These are phyloP conservation scores for Colletotrichum ledebouriae DNA, from an alignment of 2,329 filamentous ascomycete species.

Conservation along the genomic window DNA sequence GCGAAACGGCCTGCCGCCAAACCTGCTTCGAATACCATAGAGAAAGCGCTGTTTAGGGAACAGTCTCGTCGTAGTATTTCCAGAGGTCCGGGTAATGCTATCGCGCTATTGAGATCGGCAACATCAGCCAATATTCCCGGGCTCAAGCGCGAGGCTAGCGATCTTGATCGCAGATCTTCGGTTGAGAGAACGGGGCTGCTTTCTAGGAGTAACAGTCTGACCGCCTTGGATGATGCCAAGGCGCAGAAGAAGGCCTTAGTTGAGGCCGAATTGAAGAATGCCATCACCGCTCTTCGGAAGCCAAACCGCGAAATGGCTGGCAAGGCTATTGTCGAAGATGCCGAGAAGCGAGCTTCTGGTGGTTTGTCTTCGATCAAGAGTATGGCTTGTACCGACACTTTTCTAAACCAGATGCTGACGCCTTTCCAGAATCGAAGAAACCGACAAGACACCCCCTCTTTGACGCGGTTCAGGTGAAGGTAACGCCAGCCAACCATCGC, in stretches of 20 bases:
- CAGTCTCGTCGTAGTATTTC: slow-evolving; percentile 67
- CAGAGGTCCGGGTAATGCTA: slow-evolving; percentile 68
- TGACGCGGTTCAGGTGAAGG: slow-evolving; percentile 65
- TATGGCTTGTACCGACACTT: slow-evolving; percentile 51
- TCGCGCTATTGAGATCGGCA: slow-evolving; percentile 76
- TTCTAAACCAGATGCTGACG: slow-evolving; percentile 5
- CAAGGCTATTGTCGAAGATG: slow-evolving; percentile 75
- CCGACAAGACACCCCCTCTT: slow-evolving; percentile 55
- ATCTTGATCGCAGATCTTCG: slow-evolving; percentile 54
- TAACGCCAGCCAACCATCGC: slow-evolving; percentile 68
- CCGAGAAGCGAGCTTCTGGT: slow-evolving; percentile 70
- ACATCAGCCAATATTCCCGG: slow-evolving; percentile 72
- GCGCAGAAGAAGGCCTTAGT: slow-evolving; percentile 75
- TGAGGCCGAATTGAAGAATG: slow-evolving; percentile 78
- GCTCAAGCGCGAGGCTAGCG: slow-evolving; percentile 78
- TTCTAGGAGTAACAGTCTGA: slow-evolving; percentile 61
- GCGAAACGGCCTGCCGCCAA: slow-evolving; percentile 61
- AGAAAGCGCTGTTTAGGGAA: slow-evolving; percentile 74
- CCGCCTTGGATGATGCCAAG: slow-evolving; percentile 67
- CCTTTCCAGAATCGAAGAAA: slow-evolving; percentile 64
- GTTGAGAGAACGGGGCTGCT: slow-evolving; percentile 58
- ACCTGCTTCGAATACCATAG: slow-evolving; percentile 66
- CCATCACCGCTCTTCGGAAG: slow-evolving; percentile 80
- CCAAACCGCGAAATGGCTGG: slow-evolving; percentile 80
- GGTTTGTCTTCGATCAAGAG: slow-evolving; percentile 63